Evolutionary conservation across 495 filamentous ascomycete genomes (phyloP).

Genomic region (Xylaria bambusicola): DNA sequence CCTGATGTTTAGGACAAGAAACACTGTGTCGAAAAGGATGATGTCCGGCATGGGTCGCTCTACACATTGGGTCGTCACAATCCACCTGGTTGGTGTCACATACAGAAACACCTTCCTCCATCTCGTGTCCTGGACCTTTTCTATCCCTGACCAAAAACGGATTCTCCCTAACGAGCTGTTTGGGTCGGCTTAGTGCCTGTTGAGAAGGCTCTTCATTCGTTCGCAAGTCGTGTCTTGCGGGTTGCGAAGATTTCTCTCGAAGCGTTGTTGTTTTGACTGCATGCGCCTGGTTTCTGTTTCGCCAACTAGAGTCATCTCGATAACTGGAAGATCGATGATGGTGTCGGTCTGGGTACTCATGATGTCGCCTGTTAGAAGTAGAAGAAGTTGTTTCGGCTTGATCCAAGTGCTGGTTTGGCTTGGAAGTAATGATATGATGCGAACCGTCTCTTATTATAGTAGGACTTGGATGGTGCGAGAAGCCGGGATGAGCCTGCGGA

Average conservation of each 20-base stretch:
- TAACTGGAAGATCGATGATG: not conserved
- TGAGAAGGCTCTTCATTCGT: not conserved
- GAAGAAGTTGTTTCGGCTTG: not conserved
- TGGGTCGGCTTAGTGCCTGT: not conserved
- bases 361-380: not conserved
- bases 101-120: not conserved
- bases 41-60: slow-evolving; percentile 35
- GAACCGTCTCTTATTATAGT: not conserved
- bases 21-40: slow-evolving; percentile 36
- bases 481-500: slow-evolving; percentile 18
- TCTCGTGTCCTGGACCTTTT: not conserved
- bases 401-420: not conserved
- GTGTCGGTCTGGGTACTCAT: not conserved
- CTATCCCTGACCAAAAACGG: slow-evolving; percentile 17
- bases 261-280: not conserved
- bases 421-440: not conserved
- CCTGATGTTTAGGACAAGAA: slow-evolving; percentile 20
- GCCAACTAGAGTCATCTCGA: not conserved
- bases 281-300: not conserved
- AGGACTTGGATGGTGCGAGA: slow-evolving; percentile 17
- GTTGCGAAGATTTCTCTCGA: not conserved
- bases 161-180: slow-evolving; percentile 11
- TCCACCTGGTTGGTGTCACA: slow-evolving; percentile 13
- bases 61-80: slow-evolving; percentile 34
- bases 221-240: not conserved